Conservation (phyloP, 2,329 filamentous ascomycete genomes). For the Sphaerostilbella broomeana region DNA sequence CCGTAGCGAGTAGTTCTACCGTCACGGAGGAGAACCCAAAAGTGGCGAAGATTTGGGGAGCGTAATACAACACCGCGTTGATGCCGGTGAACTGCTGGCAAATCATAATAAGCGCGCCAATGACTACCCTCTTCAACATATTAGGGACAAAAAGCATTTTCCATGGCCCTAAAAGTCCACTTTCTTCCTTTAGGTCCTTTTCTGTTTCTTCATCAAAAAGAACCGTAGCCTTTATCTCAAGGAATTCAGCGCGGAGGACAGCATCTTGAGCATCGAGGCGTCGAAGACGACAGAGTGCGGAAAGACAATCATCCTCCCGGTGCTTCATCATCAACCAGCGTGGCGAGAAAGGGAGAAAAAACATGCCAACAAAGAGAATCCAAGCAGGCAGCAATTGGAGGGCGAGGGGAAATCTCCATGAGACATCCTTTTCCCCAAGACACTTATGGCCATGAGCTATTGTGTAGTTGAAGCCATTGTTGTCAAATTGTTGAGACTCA, state of each 20-base stretch:
- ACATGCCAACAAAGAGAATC: slow-evolving; percentile 61
- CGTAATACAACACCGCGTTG: slow-evolving; percentile 61
- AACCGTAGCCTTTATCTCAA: slow-evolving; percentile 77
- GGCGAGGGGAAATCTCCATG: slow-evolving; percentile 69
- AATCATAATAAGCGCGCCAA: slow-evolving; percentile 58
- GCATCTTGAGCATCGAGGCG: slow-evolving; percentile 56
- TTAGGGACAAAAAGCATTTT: too few species aligned
- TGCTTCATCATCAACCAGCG: slow-evolving; percentile 67
- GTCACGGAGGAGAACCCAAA: slow-evolving; percentile 51
- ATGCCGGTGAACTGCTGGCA: slow-evolving; percentile 46
- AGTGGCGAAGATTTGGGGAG: slow-evolving; percentile 61
- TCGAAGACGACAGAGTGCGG: slow-evolving; percentile 58
- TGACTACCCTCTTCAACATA: slow-evolving; percentile 60
- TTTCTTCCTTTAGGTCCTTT: too few species aligned
- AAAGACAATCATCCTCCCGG: slow-evolving; percentile 61
- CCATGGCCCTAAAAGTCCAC: too few species aligned
- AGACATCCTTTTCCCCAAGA: slow-evolving; percentile 53
- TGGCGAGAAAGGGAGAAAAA: slow-evolving; percentile 75
- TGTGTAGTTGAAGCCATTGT: slow-evolving; percentile 64
- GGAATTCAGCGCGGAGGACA: slow-evolving; percentile 65
- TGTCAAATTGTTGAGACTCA: too few species aligned
- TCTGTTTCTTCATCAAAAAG: slow-evolving; percentile 74
- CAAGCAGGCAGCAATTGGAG: slow-evolving; percentile 64
- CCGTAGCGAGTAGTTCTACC: slow-evolving; percentile 58
- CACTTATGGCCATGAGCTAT: slow-evolving; percentile 47